phyloP scores from a whole-genome alignment of 768 basidiomycete species.

The Leucocoprinus birnbaumii region DNA sequence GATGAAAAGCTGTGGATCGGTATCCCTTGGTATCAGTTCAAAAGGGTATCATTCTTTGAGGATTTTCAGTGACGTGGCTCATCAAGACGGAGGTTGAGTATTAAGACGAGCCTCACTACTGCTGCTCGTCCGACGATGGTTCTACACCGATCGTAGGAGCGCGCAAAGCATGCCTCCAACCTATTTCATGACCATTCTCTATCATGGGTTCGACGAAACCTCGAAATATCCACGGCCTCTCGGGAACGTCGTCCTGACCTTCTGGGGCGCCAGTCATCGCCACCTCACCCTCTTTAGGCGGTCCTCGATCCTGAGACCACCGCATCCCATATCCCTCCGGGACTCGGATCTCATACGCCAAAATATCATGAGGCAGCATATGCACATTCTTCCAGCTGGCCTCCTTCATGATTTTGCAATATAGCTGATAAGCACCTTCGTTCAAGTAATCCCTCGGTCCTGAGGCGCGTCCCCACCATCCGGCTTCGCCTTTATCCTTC shows the following conservation, averaged over 20 bases:
- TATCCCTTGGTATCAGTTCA: no score
- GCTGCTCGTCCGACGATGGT: no score
- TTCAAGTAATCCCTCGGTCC: slow-evolving; percentile 55
- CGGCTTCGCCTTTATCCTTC: slow-evolving; percentile 23
- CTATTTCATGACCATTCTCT: slow-evolving; percentile 60
- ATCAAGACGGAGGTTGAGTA: no score
- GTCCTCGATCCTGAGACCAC: slow-evolving; percentile 51
- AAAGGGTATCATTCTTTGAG: no score
- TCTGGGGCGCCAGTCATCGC: slow-evolving; percentile 1
- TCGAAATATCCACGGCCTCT: slow-evolving; percentile 49
- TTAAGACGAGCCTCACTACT: no score
- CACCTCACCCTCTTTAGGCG: background rate
- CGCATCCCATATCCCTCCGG: slow-evolving; percentile 65
- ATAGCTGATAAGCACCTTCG: slow-evolving; percentile 45
- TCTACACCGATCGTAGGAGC: no score
- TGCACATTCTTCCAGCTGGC: slow-evolving; percentile 65
- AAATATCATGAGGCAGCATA: slow-evolving; percentile 58
- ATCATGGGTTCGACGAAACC: slow-evolving; percentile 71
- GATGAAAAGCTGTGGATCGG: no score
- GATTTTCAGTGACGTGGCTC: no score
- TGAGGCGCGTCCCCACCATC: slow-evolving; percentile 60
- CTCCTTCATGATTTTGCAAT: slow-evolving; percentile 47
- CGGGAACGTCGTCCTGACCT: slow-evolving; percentile 9
- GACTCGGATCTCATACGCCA: slow-evolving; percentile 62
- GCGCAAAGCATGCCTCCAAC: slow-evolving; percentile 46